Conservation (phyloP, 495 filamentous ascomycete species). For the Neurospora sp. region DNA sequence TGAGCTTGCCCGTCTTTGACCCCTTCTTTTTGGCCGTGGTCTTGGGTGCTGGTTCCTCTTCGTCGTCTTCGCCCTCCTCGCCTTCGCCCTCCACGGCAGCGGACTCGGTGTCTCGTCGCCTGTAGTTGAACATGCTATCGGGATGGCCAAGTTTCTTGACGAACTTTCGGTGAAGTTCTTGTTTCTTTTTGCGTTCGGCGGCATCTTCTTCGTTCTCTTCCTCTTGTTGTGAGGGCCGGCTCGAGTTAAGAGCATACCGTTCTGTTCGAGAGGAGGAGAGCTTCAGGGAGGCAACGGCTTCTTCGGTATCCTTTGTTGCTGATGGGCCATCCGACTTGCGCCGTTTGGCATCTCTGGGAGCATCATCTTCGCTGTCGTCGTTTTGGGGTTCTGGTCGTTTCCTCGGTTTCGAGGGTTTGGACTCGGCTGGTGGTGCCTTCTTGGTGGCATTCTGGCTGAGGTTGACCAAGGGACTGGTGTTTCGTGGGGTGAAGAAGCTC, state of each 20-base stretch:
- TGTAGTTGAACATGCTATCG: slow-evolving; percentile 65
- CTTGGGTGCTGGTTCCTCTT: slow-evolving; percentile 34
- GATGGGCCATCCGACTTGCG: slow-evolving; percentile 2
- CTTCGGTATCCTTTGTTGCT: slow-evolving; percentile 1
- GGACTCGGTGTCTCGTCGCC: slow-evolving; percentile 40
- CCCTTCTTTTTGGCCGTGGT: slow-evolving; percentile 51
- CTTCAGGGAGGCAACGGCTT: neutral
- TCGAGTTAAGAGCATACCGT: slow-evolving; percentile 9
- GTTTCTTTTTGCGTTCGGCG: slow-evolving; percentile 39
- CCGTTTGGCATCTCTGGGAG: slow-evolving; percentile 12
- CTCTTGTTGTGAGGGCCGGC: slow-evolving; percentile 17
- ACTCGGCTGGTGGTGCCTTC: neutral
- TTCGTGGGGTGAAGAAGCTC: slow-evolving; percentile 71
- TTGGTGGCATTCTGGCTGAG: slow-evolving; percentile 9
- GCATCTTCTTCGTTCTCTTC: slow-evolving; percentile 40
- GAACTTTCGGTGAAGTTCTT: slow-evolving; percentile 74
- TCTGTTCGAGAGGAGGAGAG: slow-evolving; percentile 2
- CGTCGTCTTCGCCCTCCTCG: slow-evolving; percentile 33
- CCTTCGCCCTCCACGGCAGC: slow-evolving; percentile 42
- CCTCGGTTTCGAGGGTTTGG: slow-evolving; percentile 2
- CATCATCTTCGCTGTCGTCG: slow-evolving; percentile 20
- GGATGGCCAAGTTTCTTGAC: slow-evolving; percentile 79
- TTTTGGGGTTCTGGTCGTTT: slow-evolving; percentile 41
- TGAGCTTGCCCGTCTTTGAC: slow-evolving; percentile 74
- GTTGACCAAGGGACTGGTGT: slow-evolving; percentile 25